Evolutionary conservation across 371 early-diverging fungal species (phyloP).

Genomic region (Rhizomucor pusillus): DNA sequence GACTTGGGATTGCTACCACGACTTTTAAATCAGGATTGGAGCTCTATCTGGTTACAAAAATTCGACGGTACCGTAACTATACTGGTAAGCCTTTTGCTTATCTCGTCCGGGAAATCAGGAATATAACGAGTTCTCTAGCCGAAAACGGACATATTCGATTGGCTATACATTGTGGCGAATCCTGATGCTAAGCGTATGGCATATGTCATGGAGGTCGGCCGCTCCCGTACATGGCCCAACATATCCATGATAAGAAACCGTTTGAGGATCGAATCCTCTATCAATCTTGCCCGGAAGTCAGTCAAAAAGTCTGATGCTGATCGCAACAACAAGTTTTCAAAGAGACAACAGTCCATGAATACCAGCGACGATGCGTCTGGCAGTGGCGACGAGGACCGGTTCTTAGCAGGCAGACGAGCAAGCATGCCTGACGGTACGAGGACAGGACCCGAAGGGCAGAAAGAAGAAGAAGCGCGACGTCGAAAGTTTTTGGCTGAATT

Average conservation of each 20-base stretch:
- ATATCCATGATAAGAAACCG: constrained; percentile 80
- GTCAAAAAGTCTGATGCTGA: constrained; percentile 3
- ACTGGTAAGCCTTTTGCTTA: constrained; percentile 36
- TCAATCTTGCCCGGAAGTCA: constrained; percentile 36
- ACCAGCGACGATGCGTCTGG: constrained; percentile 30
- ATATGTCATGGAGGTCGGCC: constrained; percentile 61
- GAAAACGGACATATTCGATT: constrained; percentile 60
- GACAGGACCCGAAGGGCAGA: constrained; percentile 13
- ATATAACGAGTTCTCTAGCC: constrained; percentile 38
- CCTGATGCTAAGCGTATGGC: constrained; percentile 63
- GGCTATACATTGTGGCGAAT: constrained; percentile 66
- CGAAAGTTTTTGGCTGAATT: constrained; percentile 80
- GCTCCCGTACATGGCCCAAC: constrained; percentile 75
- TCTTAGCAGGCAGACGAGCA: constrained; percentile 31
- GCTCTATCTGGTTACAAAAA: constrained; percentile 80
- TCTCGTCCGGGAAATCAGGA: neutral
- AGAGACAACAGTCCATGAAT: neutral
- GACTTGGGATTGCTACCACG: constrained; percentile 79
- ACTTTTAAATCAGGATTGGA: constrained; percentile 77
- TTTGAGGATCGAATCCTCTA: constrained; percentile 70
- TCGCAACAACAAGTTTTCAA: constrained; percentile 2
- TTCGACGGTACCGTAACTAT: constrained; percentile 90
- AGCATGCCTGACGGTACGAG: constrained; percentile 32
- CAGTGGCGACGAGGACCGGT: constrained; percentile 33
- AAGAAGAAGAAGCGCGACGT: constrained; percentile 24